Base-by-base conservation (phyloP, 371 early-diverging fungal genomes). In the Dentiscutata heterogama region DNA sequence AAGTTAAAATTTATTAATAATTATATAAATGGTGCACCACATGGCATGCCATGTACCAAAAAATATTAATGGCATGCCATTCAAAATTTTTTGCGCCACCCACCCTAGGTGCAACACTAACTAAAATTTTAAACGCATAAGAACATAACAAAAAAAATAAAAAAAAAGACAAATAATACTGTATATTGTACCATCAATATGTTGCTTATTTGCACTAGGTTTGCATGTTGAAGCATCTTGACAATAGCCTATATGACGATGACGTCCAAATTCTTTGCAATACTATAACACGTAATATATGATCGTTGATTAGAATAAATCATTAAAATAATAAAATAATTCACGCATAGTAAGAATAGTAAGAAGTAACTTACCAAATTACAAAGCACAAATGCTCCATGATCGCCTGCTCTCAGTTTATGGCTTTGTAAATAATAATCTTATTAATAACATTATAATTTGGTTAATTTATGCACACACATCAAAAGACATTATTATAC, bases 221-320 rank as follows among this genome's bases (percentile, higher is more conserved):
- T 39, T 54, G 22, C 42, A 56, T 20, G 16, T 51, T 56, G 31
- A 42, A 10, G 18, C 53, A 27, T 71, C 46, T 27, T 68, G 25
- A 56, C 80, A 80, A 46, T 80, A 80, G 53, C 71, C 80, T 6
- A 80, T 71, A 80, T 80, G 80, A 25, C 68, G 53, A 70, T 80
- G 80, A 20, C 71, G 51, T 7, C 72, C 72, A 54, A 46, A 29
- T 35, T 71, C 67, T 58, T 80, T 65, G 46, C 80, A 80, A 14
- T 65, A 39, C 70, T 79, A 56, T 18, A 29, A 39, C 13, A 31
- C 20, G 10, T 22, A 5, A n/a, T 18, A 75, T 16, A 22, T 7
- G 6, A 35, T 18, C 10, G 11, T 39, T 11, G 51, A 20, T 53
- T n/a, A 10, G 35, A 67, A 27, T 68, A 0, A 14, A 46, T 68